phyloP scores from a whole-genome alignment of 179 eudicot species.

The Corrigiola litoralis region DNA sequence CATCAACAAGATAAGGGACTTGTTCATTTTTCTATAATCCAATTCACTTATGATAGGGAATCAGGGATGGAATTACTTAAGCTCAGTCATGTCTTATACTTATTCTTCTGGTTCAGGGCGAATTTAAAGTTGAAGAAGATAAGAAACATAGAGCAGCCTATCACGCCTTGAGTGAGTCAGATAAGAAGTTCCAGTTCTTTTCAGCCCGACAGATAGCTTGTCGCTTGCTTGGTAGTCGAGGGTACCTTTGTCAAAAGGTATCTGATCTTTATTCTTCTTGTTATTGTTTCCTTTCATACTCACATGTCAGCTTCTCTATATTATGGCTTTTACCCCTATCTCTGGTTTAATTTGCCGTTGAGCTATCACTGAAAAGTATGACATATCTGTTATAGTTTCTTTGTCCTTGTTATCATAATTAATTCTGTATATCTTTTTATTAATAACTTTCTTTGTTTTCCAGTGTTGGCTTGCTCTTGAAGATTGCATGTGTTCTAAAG shows the following conservation, averaged over 20 bases:
- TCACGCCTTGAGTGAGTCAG: conserved; percentile 51
- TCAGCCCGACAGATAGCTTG: conserved; percentile 94
- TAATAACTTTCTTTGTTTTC: conserved; percentile 1
- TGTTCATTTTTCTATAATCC: neutral
- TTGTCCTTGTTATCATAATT: neutral
- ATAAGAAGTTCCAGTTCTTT: conserved; percentile 78
- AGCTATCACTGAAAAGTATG: neutral
- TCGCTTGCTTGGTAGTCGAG: conserved; percentile 95
- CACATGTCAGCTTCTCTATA: neutral
- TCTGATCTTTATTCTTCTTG: neutral
- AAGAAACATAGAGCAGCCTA: conserved; percentile 89
- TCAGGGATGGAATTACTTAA: neutral
- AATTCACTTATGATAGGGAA: neutral
- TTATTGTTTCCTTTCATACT: neutral
- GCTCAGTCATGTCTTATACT: neutral
- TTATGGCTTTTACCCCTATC: neutral
- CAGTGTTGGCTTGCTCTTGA: conserved; percentile 92
- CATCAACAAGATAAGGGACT: neutral
- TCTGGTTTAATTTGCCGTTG: neutral
- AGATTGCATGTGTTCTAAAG: conserved; percentile 85
- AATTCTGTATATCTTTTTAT: neutral
- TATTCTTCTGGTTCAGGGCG: conserved; percentile 50
- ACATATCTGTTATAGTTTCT: neutral
- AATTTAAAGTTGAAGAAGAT: conserved; percentile 73
- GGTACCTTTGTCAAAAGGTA: conserved; percentile 95